These are phyloP conservation scores for Mycena venus DNA, from an alignment of 768 basidiomycete species.

Conservation along the genomic window DNA sequence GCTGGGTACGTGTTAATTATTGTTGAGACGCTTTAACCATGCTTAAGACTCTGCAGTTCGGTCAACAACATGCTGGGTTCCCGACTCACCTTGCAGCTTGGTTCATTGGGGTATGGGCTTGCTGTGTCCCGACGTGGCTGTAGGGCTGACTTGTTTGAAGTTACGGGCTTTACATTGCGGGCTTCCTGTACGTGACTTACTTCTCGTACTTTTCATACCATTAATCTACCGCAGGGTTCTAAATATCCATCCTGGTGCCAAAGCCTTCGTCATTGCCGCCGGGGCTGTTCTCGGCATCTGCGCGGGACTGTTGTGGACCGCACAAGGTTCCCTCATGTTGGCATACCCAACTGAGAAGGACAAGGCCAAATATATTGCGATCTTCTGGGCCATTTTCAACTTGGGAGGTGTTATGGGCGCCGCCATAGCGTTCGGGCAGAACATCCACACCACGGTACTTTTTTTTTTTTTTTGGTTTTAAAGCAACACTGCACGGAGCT, in stretches of 20 bases:
- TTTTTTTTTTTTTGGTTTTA: slow-evolving; percentile 1
- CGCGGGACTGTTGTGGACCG: slow-evolving; percentile 82
- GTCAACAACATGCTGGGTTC: slow-evolving; percentile 88
- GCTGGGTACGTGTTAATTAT: slow-evolving; percentile 71
- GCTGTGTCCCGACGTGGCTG: background rate
- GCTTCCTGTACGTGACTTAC: slow-evolving; percentile 69
- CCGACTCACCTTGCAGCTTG: slow-evolving; percentile 78
- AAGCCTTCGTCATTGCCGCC: slow-evolving; percentile 75
- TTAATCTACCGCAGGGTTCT: slow-evolving; percentile 59
- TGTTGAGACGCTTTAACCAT: background rate
- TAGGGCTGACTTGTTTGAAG: background rate
- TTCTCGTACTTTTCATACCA: background rate
- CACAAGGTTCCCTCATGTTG: slow-evolving; percentile 88
- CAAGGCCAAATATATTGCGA: slow-evolving; percentile 82
- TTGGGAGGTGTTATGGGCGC: slow-evolving; percentile 85
- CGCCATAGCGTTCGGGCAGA: slow-evolving; percentile 79
- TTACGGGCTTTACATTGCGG: slow-evolving; percentile 72
- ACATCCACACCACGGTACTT: slow-evolving; percentile 72
- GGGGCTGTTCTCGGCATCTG: slow-evolving; percentile 83
- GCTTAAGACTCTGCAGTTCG: slow-evolving; percentile 57
- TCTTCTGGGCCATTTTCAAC: slow-evolving; percentile 91
- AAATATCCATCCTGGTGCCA: slow-evolving; percentile 76
- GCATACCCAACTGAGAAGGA: slow-evolving; percentile 85
- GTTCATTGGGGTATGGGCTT: slow-evolving; percentile 74
- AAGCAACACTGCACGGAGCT: background rate